A percentile compares a stretch with the other conserved stretches of the same genome.
phyloP scores from a whole-genome alignment of 2,329 filamentous ascomycete species.

The Didymella exigua region DNA sequence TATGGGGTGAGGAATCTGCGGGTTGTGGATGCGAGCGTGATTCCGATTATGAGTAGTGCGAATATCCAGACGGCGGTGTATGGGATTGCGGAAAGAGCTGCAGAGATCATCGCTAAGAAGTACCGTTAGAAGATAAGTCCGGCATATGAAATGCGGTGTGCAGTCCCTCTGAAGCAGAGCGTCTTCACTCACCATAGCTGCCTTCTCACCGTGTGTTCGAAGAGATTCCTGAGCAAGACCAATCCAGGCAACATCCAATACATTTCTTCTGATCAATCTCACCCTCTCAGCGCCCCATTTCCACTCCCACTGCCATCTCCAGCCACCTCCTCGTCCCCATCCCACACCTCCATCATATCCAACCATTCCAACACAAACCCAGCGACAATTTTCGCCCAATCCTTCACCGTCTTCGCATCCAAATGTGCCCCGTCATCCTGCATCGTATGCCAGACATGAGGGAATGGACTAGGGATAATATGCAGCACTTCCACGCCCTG shows the following conservation, averaged over 20 bases:
- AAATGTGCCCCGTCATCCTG: conserved; percentile 84
- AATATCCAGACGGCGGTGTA: conserved; percentile 35
- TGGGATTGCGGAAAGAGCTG: conserved; percentile 35
- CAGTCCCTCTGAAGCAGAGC: no score
- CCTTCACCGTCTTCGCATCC: conserved; percentile 77
- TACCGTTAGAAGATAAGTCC: neutral
- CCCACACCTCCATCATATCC: conserved; percentile 68
- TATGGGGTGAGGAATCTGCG: conserved; percentile 23
- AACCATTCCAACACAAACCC: conserved; percentile 92
- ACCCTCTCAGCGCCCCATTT: neutral
- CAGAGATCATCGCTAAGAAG: conserved; percentile 21
- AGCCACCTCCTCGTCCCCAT: conserved; percentile 20
- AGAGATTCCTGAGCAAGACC: neutral
- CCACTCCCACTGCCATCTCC: neutral
- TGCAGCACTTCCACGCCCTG: conserved; percentile 89
- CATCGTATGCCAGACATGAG: conserved; percentile 83
- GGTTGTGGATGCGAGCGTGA: conserved; percentile 33
- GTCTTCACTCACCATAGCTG: neutral
- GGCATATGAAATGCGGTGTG: neutral
- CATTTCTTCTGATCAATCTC: neutral
- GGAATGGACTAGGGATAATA: conserved; percentile 84
- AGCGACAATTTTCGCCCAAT: conserved; percentile 85
- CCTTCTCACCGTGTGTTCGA: neutral
- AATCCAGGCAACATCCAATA: neutral
- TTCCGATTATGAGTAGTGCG: conserved; percentile 26